Evolutionary conservation across 208 protist genomes (phyloP).

Genomic region (Wallacemonas sp.): DNA sequence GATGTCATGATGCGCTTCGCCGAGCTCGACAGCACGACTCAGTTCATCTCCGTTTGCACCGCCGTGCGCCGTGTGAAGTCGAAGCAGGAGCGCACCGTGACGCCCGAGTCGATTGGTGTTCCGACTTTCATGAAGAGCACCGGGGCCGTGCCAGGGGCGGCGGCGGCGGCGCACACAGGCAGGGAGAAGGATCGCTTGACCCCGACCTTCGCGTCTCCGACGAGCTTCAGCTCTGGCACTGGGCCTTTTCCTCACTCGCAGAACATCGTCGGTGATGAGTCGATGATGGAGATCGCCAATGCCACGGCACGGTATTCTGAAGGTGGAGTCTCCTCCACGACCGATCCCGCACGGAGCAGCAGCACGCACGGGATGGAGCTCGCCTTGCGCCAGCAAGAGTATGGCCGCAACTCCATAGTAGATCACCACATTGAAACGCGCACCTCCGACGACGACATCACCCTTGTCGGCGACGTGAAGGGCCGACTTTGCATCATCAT

Average conservation of each 20-base stretch:
- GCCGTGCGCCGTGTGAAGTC: slow-evolving; percentile 60
- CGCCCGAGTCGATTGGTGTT: not conserved
- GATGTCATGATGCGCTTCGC: slow-evolving; percentile 83
- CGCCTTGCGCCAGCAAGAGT: slow-evolving; percentile 59
- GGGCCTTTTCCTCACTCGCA: not conserved
- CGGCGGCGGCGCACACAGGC: not conserved
- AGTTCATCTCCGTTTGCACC: slow-evolving; percentile 86
- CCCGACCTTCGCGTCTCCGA: slow-evolving; percentile 7
- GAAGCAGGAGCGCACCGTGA: slow-evolving; percentile 11
- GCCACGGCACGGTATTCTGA: slow-evolving; percentile 8
- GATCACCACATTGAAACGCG: slow-evolving; percentile 23
- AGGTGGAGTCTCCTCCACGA: not conserved
- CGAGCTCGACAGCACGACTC: slow-evolving; percentile 51
- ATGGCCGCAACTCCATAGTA: slow-evolving; percentile 34
- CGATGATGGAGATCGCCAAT: slow-evolving; percentile 1
- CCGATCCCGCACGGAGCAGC: slow-evolving; percentile 9
- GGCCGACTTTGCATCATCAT: slow-evolving; percentile 78
- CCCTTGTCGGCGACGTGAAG: slow-evolving; percentile 75
- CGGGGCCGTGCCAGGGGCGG: too few relatives aligned
- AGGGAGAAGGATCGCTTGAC: slow-evolving; percentile 3
- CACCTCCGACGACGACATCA: slow-evolving; percentile 44
- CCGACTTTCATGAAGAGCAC: not conserved
- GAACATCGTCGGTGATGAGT: slow-evolving; percentile 8
- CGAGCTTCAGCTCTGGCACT: not conserved
- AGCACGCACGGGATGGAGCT: slow-evolving; percentile 65